These are phyloP conservation scores for Omphalotus olearius DNA, from an alignment of 1,284 basidiomycete genomes.

Conservation along the genomic window DNA sequence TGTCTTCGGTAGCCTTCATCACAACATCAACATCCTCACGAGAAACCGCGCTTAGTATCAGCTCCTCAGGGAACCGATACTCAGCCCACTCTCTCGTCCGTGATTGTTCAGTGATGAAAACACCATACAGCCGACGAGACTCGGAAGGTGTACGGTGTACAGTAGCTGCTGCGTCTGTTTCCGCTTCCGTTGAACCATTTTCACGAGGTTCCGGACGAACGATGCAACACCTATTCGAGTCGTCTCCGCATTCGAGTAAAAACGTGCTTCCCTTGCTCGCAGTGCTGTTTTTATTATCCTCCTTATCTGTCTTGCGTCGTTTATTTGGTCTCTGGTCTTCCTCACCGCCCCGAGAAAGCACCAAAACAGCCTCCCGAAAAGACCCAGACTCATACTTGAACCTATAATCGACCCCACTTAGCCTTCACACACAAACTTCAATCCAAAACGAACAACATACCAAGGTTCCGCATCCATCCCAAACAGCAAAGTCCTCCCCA, in stretches of 20 bases:
- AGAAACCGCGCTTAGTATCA: too few relatives aligned
- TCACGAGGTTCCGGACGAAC: neutral
- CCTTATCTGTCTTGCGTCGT: neutral
- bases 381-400: constrained; percentile 8
- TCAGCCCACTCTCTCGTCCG: neutral
- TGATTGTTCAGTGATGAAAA: constrained; percentile 4
- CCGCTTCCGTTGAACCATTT: too few relatives aligned
- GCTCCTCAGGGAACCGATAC: neutral
- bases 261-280: neutral
- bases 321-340: constrained; percentile 4
- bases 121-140: neutral
- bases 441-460: constrained; percentile 1
- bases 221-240: constrained; percentile 8
- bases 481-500: constrained; percentile 4
- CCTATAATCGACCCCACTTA: neutral
- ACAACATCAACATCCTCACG: neutral
- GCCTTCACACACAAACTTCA: too few relatives aligned
- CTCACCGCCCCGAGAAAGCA: neutral
- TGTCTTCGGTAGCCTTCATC: neutral
- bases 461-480: constrained; percentile 9
- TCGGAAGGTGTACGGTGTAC: too few relatives aligned
- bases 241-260: constrained; percentile 8
- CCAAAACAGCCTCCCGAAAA: neutral
- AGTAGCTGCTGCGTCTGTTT: neutral
- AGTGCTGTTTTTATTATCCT: neutral